Evolutionary conservation across 495 filamentous ascomycete genomes (phyloP), one percentile per base, ranked within the genome.

Genomic region (Penicillium psychrofluorescens): DNA sequence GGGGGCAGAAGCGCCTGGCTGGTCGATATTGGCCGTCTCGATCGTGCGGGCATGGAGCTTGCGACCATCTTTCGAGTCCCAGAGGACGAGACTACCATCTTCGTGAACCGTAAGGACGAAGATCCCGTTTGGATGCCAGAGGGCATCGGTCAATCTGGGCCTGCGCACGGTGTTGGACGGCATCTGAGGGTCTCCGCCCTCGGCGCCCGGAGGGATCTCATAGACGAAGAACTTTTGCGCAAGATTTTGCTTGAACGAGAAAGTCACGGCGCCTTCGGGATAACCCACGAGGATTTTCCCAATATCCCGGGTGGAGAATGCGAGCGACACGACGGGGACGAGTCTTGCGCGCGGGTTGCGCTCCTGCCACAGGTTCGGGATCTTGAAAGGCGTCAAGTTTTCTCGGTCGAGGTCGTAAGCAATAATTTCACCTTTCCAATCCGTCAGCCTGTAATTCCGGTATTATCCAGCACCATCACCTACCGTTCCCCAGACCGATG

Each of bases 111-210:
- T 95, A 41, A 90, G 59, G 33, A 96, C 64, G 53, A 97, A 98
- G 0, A 86, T 92, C 0, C 92, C 92, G 22, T 90, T 94, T 1
- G 92, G 92, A 66, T 98, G 92, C 92, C 92, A 98, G 31, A 88
- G 54, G 0, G 85, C 90, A 44, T 89, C 83, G 1, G 77, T 85
- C 46, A 98, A 61, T 39, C 70, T 74, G 8, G 91, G 91, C 45
- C 66, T 82, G 43, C 88, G 75, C 44, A 71, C 50, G 10, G 66
- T 75, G 27, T 65, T 71, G 13, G 59, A 46, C 12, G 72, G 63
- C 13, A 76, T 72, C 51, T 83, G 75, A 22, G 74, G 67, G 55
- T 90, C 85, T 6, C 89, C 90, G n/a, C 90, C 92, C 3, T 84
- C 81, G n/a, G 91, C 90, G 8, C 90, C 88, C 28, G 77, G 68